Conservation (phyloP, 2,329 filamentous ascomycete genomes). For the Stachybotrys chartarum region DNA sequence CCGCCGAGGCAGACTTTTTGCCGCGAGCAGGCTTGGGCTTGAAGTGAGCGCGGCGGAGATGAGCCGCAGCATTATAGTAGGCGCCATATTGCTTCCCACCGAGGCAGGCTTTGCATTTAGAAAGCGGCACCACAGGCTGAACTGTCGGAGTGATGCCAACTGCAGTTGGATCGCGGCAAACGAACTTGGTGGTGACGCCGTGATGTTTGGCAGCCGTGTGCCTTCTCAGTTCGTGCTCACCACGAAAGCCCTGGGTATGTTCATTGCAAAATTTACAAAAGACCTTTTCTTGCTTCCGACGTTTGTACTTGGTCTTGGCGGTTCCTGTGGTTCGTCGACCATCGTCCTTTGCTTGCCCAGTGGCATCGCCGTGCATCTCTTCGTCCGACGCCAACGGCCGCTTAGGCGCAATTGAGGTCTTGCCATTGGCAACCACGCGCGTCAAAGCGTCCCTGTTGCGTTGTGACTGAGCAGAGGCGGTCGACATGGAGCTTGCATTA, state of each 20-base stretch:
- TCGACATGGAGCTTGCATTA: constrained; percentile 34
- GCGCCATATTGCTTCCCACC: constrained; percentile 74
- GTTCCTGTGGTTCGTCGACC: constrained; percentile 1
- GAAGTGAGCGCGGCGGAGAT: constrained; percentile 84
- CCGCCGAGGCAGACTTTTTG: constrained; percentile 30
- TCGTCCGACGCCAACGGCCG: constrained; percentile 23
- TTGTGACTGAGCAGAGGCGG: constrained; percentile 31
- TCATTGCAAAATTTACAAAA: constrained; percentile 64
- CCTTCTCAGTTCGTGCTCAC: constrained; percentile 72
- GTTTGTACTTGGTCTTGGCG: constrained; percentile 32
- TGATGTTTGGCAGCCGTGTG: constrained; percentile 62
- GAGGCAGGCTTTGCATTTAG: constrained; percentile 77
- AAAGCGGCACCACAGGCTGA: constrained; percentile 56
- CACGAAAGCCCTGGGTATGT: constrained; percentile 72
- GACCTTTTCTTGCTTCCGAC: constrained; percentile 65
- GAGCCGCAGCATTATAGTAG: constrained; percentile 92
- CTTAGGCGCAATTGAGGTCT: constrained; percentile 33
- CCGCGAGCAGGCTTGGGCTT: constrained; percentile 50
- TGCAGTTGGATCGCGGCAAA: constrained; percentile 47
- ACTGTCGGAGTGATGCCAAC: constrained; percentile 32
- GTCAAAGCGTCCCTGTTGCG: constrained; percentile 41
- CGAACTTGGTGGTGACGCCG: constrained; percentile 44
- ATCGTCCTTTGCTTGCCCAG: constrained; percentile 37
- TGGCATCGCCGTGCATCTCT: constrained; percentile 24
- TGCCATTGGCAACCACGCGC: constrained; percentile 36